Evolutionary conservation across 2,329 filamentous ascomycete species (phyloP).

Genomic region (Clarireedia hainanense): DNA sequence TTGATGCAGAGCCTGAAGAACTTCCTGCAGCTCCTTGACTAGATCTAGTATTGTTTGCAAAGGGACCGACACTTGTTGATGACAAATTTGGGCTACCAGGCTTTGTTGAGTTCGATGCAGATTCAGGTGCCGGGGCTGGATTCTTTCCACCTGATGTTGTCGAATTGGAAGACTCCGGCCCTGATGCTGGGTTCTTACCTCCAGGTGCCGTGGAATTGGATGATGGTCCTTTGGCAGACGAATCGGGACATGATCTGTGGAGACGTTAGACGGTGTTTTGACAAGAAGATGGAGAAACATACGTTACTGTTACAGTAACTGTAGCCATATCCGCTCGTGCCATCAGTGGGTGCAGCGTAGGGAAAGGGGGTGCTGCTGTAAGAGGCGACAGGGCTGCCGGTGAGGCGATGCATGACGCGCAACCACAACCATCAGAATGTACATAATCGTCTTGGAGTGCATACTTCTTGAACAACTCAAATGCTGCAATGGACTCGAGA

Average conservation of each 20-base stretch:
- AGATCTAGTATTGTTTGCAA: not conserved
- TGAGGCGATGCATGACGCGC: not conserved
- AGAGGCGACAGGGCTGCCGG: not conserved
- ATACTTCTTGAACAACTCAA: conserved; percentile 5
- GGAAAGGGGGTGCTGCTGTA: conserved; percentile 3
- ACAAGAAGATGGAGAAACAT: not conserved
- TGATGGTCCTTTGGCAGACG: not conserved
- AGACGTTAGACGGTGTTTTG: not conserved
- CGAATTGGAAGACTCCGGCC: not conserved
- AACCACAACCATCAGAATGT: conserved; percentile 3
- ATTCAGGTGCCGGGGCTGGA: not conserved
- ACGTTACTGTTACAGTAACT: conserved; percentile 2
- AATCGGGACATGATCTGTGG: not conserved
- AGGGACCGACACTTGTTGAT: not conserved
- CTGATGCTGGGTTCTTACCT: not conserved
- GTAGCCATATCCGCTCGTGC: not conserved
- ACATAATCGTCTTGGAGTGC: not conserved
- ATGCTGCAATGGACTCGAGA: conserved; percentile 3
- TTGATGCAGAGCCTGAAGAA: not conserved
- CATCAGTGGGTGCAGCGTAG: not conserved
- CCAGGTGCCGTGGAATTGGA: not conserved
- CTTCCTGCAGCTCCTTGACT: not conserved
- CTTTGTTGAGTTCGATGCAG: not conserved
- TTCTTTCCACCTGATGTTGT: not conserved
- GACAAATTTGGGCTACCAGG: not conserved